Percentiles rank a stretch among this genome's conserved stretches.
Evolutionary conservation across 805 yeast genomes (phyloP).

Genomic region (Vanderwaltozyma verrucispora): DNA sequence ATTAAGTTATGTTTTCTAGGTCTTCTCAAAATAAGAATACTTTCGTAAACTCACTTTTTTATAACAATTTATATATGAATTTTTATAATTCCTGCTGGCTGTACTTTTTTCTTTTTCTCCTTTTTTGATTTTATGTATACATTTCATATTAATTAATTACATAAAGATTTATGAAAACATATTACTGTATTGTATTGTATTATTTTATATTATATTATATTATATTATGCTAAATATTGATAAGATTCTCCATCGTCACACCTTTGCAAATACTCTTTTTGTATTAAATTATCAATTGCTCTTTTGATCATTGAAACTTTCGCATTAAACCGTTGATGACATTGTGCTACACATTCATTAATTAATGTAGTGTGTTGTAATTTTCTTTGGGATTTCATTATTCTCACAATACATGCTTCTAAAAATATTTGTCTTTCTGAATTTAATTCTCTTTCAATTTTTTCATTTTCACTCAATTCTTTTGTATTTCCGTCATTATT

Average conservation of each 20-base stretch:
- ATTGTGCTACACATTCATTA: conserved; percentile 80
- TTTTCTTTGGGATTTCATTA: conserved; percentile 87
- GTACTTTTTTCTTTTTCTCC: no score
- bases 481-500: conserved; percentile 35
- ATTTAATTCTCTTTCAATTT: conserved; percentile 69
- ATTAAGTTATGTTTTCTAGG: no score
- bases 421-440: conserved; percentile 78
- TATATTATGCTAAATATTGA: conserved; percentile 62
- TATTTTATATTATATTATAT: no score
- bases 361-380: conserved; percentile 71
- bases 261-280: conserved; percentile 75
- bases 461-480: conserved; percentile 46
- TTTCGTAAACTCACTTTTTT: no score
- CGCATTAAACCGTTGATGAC: conserved; percentile 73
- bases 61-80: no score
- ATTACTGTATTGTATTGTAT: no score
- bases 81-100: no score
- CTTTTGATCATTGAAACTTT: conserved; percentile 77
- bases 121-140: no score
- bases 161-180: no score
- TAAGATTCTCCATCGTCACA: conserved; percentile 61
- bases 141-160: no score
- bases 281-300: conserved; percentile 76
- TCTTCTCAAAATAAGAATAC: no score
- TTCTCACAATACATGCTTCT: conserved; percentile 89